Conservation (phyloP, 176 grass and related monocot genomes). For the Oryza coarctata region DNA sequence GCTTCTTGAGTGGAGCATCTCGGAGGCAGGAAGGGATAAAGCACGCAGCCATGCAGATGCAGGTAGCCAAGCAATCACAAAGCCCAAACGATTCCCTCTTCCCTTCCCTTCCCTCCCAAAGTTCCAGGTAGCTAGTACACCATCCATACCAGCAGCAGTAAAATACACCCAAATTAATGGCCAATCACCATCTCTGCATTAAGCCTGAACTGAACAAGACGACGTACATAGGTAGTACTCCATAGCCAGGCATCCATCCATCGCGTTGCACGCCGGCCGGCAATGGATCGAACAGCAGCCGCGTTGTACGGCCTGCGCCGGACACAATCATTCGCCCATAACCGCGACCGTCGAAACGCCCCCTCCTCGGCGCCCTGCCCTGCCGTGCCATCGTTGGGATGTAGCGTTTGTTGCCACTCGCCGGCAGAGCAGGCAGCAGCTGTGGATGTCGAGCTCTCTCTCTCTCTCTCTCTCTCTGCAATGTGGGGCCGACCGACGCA, state of each 20-base stretch:
- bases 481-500: too few relatives aligned
- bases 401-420: background rate
- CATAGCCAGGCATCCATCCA: background rate
- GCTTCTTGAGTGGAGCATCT: background rate
- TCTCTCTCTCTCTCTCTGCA: background rate
- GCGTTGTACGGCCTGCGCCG: constrained; percentile 13
- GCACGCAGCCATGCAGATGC: background rate
- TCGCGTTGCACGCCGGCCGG: too few relatives aligned
- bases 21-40: background rate
- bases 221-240: background rate
- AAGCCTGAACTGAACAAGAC: background rate
- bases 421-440: background rate
- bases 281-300: background rate
- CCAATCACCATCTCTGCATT: background rate
- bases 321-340: constrained; percentile 51
- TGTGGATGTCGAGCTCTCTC: too few relatives aligned
- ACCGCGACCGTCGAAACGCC: background rate
- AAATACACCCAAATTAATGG: background rate
- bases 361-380: too few relatives aligned
- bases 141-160: background rate
- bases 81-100: background rate
- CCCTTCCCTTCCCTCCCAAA: too few relatives aligned
- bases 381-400: background rate
- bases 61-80: constrained; percentile 4
- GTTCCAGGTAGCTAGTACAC: background rate